phyloP scores from a whole-genome alignment of 345 rosid species.

The Salix dunnii region DNA sequence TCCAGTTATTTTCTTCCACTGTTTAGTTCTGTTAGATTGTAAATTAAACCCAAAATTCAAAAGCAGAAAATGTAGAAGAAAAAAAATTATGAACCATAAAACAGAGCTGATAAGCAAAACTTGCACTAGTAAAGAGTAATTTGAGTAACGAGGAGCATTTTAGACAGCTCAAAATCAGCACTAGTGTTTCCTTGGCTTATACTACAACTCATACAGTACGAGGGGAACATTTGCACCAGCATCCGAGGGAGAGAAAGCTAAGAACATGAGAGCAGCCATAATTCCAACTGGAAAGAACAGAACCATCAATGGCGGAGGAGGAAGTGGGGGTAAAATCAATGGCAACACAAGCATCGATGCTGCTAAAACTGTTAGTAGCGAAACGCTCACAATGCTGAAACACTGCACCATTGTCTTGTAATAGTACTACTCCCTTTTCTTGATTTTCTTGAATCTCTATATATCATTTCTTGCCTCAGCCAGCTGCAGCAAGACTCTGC shows the following conservation, averaged over 20 bases:
- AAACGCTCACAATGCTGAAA: conserved; percentile 31
- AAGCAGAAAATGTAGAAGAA: background rate
- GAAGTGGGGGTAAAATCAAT: conserved; percentile 60
- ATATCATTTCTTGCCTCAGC: conserved; percentile 18
- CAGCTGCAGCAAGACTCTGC: background rate
- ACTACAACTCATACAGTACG: background rate
- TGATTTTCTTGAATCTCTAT: conserved; percentile 12
- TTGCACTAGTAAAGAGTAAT: background rate
- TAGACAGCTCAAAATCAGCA: background rate
- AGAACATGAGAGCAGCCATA: conserved; percentile 60
- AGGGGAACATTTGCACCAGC: conserved; percentile 11
- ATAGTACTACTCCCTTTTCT: background rate
- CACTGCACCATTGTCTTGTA: conserved; percentile 24
- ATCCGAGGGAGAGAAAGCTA: conserved; percentile 52
- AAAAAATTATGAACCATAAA: background rate
- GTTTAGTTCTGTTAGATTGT: background rate
- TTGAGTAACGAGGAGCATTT: background rate
- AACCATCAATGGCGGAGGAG: conserved; percentile 59
- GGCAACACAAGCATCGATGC: conserved; percentile 54
- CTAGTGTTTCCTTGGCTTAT: background rate
- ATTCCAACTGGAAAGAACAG: conserved; percentile 59
- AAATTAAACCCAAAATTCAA: background rate
- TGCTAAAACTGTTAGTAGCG: conserved; percentile 36
- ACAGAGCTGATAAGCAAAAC: background rate
- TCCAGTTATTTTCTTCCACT: too few species aligned